Base-by-base conservation (phyloP, 2,329 filamentous ascomycete species). In the Diaporthe amygdali region DNA sequence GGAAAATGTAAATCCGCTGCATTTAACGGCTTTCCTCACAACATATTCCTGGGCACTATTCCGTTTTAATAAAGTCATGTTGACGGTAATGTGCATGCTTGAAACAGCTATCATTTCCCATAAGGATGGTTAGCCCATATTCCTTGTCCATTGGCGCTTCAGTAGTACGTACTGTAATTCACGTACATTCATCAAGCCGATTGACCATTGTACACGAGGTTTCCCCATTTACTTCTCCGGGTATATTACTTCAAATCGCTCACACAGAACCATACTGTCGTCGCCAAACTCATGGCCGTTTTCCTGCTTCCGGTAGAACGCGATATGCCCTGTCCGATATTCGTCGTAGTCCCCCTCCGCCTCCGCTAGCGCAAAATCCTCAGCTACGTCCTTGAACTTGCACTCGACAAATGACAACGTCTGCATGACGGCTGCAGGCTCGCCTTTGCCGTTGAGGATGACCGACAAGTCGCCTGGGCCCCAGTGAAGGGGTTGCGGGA, bases 341-440 rank as follows among this genome's bases (percentile, higher is more conserved):
- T 69, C 69, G 54, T 78, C 71, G 34, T 78, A 79, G 30, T 77
- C 75, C 0, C 77, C 78, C 69, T 79, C 78, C 1, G 72, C 77
- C 71, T 79, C 77, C 3, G 78, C 76, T 32, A 78, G 72, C 22
- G 76, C 78, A 72, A 79, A 79, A 1, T 76, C 75, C 66, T 77
- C 76, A 3, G 74, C 74, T 7, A 78, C 76, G 22, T 78, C 77
- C 49, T 72, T 71, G 66, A 79, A 79, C 68, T 66, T 73, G 74
- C 78, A 78, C 63, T 69, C 32, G 8, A 76, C 74, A 9, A 79
- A 71, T 6, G 75, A 77, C 22, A 73, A 59, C 0, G 78, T 79
- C 41, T 74, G 72, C 76, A 79, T 79, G 25, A 79, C 66, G 2
- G 77, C 78, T 3, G 51, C 72, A 0, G 78, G 78, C 17, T 47